Evolutionary conservation across 192 early-diverging fungal genomes (phyloP).

Genomic region (Podila epicladia): DNA sequence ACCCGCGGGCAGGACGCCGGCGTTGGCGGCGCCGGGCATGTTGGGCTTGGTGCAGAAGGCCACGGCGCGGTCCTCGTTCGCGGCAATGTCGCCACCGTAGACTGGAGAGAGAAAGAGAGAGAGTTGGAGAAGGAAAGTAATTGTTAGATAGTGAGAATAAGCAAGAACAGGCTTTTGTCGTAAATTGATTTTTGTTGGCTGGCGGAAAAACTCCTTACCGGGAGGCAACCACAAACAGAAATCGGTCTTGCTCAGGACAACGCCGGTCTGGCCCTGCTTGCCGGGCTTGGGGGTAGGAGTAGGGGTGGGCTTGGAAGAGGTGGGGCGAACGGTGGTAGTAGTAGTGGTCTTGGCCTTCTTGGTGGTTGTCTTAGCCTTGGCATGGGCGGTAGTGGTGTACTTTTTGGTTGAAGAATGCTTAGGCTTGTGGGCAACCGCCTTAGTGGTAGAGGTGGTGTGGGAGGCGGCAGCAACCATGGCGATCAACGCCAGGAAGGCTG

Average conservation of each 20-base stretch:
- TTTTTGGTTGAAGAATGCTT: neutral
- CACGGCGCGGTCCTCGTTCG: slow-evolving; percentile 38
- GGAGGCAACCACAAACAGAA: slow-evolving; percentile 46
- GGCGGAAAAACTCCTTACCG: too few relatives aligned
- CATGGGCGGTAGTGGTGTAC: neutral
- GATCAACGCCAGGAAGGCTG: slow-evolving; percentile 20
- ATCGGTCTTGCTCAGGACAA: slow-evolving; percentile 16
- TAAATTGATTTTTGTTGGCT: too few relatives aligned
- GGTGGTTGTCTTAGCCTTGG: neutral
- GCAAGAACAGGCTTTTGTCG: too few relatives aligned
- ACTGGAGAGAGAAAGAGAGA: neutral
- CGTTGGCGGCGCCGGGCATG: slow-evolving; percentile 49
- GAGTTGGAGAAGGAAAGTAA: too few relatives aligned
- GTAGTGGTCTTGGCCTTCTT: neutral
- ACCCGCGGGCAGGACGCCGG: slow-evolving; percentile 37
- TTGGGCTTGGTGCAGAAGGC: slow-evolving; percentile 34
- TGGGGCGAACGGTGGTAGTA: neutral
- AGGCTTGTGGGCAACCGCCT: neutral
- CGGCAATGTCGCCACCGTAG: slow-evolving; percentile 16
- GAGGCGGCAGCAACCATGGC: slow-evolving; percentile 17
- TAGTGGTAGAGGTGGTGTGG: too few relatives aligned
- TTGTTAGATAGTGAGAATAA: too few relatives aligned
- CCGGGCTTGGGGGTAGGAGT: neutral
- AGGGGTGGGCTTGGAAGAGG: slow-evolving; percentile 1
- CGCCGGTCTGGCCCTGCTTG: slow-evolving; percentile 16